Evolutionary conservation across 225 moss, liverwort and hornwort species (phyloP).

Genomic region (Rhytidiadelphus loreus): DNA sequence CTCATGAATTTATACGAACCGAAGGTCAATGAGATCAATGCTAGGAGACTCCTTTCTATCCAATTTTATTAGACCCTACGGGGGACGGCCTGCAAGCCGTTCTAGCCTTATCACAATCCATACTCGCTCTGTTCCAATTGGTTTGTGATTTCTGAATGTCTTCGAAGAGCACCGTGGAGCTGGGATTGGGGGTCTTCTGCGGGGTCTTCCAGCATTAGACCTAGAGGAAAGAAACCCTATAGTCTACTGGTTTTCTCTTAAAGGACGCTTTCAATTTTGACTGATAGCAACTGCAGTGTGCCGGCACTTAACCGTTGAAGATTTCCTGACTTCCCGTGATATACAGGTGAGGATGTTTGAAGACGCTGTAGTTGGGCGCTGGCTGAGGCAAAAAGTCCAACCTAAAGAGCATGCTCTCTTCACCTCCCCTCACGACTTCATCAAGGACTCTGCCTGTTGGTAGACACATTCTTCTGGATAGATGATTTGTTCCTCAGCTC

Average conservation of each 20-base stretch:
- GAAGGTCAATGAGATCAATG: not conserved
- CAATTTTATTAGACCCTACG: not conserved
- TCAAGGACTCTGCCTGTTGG: slow-evolving; percentile 72
- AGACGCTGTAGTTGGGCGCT: slow-evolving; percentile 62
- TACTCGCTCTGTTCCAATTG: not conserved
- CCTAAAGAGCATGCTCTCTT: slow-evolving; percentile 67
- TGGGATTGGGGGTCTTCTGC: not conserved
- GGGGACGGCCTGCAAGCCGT: not conserved
- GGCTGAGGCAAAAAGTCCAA: slow-evolving; percentile 49
- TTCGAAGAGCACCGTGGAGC: not conserved
- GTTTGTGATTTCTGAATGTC: not conserved
- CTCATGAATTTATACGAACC: not conserved
- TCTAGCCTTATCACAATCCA: not conserved
- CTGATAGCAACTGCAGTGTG: not conserved
- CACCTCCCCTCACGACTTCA: slow-evolving; percentile 59
- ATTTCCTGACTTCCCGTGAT: not conserved
- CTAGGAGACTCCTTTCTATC: not conserved
- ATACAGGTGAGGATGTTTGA: slow-evolving; percentile 77
- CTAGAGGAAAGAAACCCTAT: not conserved
- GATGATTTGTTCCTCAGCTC: not conserved
- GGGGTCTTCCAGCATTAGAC: not conserved
- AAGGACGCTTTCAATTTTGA: not conserved
- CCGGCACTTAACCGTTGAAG: not conserved
- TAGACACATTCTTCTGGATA: not conserved
- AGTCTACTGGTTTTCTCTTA: not conserved